Base-by-base conservation (phyloP, 768 basidiomycete species). In the Serpula lacrymans region DNA sequence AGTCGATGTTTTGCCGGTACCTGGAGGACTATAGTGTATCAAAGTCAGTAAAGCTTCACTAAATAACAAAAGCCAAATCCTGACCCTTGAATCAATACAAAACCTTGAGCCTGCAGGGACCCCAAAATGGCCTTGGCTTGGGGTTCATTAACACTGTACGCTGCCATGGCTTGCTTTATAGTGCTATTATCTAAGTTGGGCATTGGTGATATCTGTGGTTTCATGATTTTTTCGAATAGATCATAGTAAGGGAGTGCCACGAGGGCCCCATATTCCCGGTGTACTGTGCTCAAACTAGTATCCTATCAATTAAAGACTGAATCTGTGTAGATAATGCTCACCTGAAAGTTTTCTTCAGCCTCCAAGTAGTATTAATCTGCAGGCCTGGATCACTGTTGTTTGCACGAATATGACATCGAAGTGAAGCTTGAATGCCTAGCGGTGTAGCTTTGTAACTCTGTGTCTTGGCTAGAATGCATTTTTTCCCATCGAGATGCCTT, bases 1-100 rank as follows among this genome's bases (percentile, higher is more conserved):
- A 1, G 96, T 99, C 16, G 90, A 95, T 7, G 96, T 99, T 67
- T 99, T 99, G 10, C 96, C 96, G 0, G 96, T 99, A 40, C 96
- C 96, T 2, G 96, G 96, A 25, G 96, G 96, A 17, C 95, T 94
- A 48, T 20, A 36, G 14, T 27, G 20, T 37, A 35, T 6, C 48
- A 4, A 39, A 29, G 12, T 13, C 14, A 45, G 21, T 16, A 30
- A n/a, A 30, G 35, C 22, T 20, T n/a, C 12, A 34, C 30, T 30
- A 32, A 20, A 13, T 22, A 42, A 28, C 23, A 41, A 41, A 27
- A 23, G 20, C 7, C 14, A 7, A 26, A 11, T 16, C 49, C 71
- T 40, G 55, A 94, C 95, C 96, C 96, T 75, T 99, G 96, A 41
- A 99, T 93, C 22, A 99, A 70, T 1, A 81, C 77, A 56, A 99